Base-by-base conservation (phyloP, 179 eudicot genomes). In the Nepenthes alata region DNA sequence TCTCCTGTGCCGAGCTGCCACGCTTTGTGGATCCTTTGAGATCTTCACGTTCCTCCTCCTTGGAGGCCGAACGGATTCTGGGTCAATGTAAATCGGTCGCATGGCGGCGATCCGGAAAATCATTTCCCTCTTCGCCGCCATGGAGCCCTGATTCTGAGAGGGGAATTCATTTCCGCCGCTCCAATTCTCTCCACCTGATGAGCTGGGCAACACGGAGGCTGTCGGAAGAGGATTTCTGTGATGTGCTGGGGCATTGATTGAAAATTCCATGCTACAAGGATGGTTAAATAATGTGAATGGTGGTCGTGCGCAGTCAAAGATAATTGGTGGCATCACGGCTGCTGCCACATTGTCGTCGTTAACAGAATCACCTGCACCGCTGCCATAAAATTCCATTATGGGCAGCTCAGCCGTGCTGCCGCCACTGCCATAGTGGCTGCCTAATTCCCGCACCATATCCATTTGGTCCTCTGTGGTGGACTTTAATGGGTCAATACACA, bases 81-180 rank as follows among this genome's bases (percentile, higher is more conserved):
- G 97, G 49, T 91, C 97, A 12, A 91, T 85, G 75, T 85, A 85
- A 41, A 91, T 84, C n/a, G 97, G 97, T 62, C 88, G 97, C 97
- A 91, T 91, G 0, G 91, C 93, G 0, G 97, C 97, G 35, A 91
- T 91, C 10, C 94, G 60, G 74, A 91, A 91, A 13, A 91, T 91
- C 97, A 91, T 91, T 64, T 91, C 97, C 44, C 97, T 70, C 97
- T 88, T 88, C 0, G 94, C 96, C 0, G 96, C 97, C 95, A 88
- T 78, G 0, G 94, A 84, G 1, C 67, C 71, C 11, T 78, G 69
- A 35, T 83, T 80, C n/a, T 6, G 62, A 69, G 49, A 35, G 34
- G 61, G 55, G 38, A 57, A 8, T 6, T 47, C 10, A 11, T 47
- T 47, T 47, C 50, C 50, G 8, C 50, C 50, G 8, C 50, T 47